These are phyloP conservation scores for Alternaria ethzedia DNA, from an alignment of 2,329 filamentous ascomycete species.

Conservation along the genomic window DNA sequence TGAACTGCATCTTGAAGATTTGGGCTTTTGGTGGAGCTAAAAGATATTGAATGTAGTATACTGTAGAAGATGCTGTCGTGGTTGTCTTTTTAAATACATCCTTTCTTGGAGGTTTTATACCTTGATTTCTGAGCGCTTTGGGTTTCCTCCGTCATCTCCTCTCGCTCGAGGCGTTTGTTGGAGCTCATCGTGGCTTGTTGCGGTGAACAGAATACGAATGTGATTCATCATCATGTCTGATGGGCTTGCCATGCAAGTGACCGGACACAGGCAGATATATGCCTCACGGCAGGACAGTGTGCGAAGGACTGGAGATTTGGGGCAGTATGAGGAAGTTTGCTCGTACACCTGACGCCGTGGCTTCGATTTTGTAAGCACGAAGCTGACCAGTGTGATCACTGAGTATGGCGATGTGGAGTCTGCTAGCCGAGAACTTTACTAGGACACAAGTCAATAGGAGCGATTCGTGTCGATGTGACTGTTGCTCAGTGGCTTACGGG, in stretches of 20 bases:
- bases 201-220: conserved; percentile 1
- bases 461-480: not conserved
- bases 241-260: not conserved
- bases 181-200: not conserved
- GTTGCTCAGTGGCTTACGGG: not conserved
- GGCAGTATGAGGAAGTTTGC: not conserved
- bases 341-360: not conserved
- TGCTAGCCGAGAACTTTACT: not conserved
- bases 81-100: not conserved
- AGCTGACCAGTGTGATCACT: not conserved
- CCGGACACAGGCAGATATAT: not conserved
- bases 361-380: not conserved
- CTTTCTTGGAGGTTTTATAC: conserved; percentile 1
- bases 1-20: conserved; percentile 8
- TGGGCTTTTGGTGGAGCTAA: not conserved
- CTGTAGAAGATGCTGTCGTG: not conserved
- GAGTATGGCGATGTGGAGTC: not conserved
- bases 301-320: too few species aligned
- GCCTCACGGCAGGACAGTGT: not conserved
- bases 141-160: not conserved
- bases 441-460: not conserved
- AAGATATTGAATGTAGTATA: not conserved
- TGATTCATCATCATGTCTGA: not conserved
- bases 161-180: not conserved
- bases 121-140: not conserved